Percentiles rank a stretch among this genome's conserved stretches.
phyloP scores from a whole-genome alignment of 164 flowering plant species.

The Nymphaea colorata region DNA sequence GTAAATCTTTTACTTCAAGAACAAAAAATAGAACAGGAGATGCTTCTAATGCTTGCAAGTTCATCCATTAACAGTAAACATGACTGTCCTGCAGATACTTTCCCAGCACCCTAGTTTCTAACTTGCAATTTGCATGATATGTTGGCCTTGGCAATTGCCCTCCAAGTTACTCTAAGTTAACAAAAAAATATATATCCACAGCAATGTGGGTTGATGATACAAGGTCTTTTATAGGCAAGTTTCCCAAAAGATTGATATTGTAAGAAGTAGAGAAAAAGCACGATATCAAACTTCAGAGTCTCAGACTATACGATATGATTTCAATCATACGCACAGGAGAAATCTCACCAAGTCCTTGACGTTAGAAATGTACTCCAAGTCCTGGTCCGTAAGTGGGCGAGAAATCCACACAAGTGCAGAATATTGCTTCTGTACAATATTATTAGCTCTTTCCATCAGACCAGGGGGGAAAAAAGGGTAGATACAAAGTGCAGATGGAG shows the following conservation, averaged over 20 bases:
- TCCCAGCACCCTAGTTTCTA: too few relatives aligned
- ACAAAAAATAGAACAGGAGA: too few relatives aligned
- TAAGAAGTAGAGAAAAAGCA: background rate
- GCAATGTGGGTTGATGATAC: background rate
- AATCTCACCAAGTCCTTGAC: conserved; percentile 55
- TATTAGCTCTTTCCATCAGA: background rate
- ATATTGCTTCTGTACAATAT: conserved; percentile 76
- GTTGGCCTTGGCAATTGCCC: background rate
- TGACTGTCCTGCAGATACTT: too few relatives aligned
- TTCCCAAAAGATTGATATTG: too few relatives aligned
- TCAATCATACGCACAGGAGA: background rate
- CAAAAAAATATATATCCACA: background rate
- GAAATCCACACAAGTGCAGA: conserved; percentile 95
- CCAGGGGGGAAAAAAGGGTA: background rate
- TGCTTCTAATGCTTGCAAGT: too few relatives aligned
- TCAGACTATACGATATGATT: background rate
- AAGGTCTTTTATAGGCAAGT: too few relatives aligned
- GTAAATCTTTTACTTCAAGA: too few relatives aligned
- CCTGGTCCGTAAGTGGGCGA: conserved; percentile 63
- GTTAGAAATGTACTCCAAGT: conserved; percentile 44
- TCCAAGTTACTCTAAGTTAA: background rate
- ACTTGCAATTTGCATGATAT: too few relatives aligned
- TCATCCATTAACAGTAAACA: too few relatives aligned
- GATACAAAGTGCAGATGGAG: background rate
- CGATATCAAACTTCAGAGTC: background rate